phyloP scores from a whole-genome alignment of 176 grass and related monocot genomes.

The maize (Zea mays) region DNA sequence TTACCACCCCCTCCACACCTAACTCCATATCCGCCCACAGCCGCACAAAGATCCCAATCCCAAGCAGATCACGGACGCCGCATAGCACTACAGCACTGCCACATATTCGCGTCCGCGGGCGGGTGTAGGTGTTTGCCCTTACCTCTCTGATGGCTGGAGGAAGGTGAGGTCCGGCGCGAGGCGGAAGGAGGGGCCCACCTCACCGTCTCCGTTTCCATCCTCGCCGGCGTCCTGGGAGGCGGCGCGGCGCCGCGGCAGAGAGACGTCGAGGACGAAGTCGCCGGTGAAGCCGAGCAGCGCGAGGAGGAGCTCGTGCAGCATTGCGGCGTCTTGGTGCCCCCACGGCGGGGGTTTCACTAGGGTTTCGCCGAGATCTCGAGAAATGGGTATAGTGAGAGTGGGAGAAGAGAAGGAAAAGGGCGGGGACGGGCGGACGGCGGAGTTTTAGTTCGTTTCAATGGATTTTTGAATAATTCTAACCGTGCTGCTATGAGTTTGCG shows the following conservation, averaged over 20 bases:
- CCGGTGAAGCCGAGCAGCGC: slow-evolving; percentile 90
- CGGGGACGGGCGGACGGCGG: slow-evolving; percentile 1
- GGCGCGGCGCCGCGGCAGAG: slow-evolving; percentile 12
- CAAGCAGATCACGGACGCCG: neutral
- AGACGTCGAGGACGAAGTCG: slow-evolving; percentile 75
- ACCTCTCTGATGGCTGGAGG: slow-evolving; percentile 91
- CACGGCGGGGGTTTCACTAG: slow-evolving; percentile 36
- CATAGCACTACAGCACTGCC: neutral
- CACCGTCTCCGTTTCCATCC: slow-evolving; percentile 3
- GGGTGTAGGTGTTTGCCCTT: neutral
- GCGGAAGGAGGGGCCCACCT: slow-evolving; percentile 59
- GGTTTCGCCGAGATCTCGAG: slow-evolving; percentile 37
- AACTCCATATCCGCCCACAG: neutral
- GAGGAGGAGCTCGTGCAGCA: slow-evolving; percentile 94
- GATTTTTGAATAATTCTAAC: neutral
- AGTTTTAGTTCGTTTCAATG: neutral
- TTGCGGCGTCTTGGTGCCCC: slow-evolving; percentile 8
- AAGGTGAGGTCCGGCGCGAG: slow-evolving; percentile 93
- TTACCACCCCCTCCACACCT: no score
- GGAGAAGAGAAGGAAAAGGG: neutral
- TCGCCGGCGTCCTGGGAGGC: slow-evolving; percentile 17
- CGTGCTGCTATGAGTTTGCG: neutral
- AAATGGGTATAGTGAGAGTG: neutral
- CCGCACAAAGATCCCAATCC: slow-evolving; percentile 29
- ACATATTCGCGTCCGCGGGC: slow-evolving; percentile 10